Conservation (phyloP, 108 stramenopile genomes). For the Cyclotella sp. region DNA sequence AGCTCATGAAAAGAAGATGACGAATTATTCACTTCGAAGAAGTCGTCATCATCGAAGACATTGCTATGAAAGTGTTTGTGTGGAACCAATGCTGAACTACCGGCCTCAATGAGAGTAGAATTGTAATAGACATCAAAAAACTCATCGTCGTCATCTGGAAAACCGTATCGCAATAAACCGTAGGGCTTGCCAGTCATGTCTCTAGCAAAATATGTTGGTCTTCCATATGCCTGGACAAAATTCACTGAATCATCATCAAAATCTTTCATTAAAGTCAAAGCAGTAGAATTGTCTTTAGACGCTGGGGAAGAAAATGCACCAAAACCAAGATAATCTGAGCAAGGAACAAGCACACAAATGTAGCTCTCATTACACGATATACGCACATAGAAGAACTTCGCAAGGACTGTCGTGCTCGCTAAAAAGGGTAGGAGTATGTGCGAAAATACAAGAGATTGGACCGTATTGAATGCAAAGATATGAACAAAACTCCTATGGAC, state of each 20-base stretch:
- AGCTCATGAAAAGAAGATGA: constrained; percentile 27
- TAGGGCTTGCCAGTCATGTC: constrained; percentile 38
- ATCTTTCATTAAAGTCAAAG: neutral
- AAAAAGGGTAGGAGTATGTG: neutral
- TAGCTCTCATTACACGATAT: too few species aligned
- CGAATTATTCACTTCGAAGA: constrained; percentile 32
- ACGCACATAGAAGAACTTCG: neutral
- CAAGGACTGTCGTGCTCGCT: constrained; percentile 1
- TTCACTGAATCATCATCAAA: constrained; percentile 14
- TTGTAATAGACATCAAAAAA: constrained; percentile 15
- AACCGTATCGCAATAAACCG: constrained; percentile 32
- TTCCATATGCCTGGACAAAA: constrained; percentile 41
- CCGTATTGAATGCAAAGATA: too few species aligned
- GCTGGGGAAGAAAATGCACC: neutral
- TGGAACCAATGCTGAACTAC: neutral
- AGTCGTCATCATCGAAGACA: constrained; percentile 40
- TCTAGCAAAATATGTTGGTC: constrained; percentile 20
- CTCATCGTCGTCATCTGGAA: constrained; percentile 21
- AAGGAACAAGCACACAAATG: too few species aligned
- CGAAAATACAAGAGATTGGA: neutral
- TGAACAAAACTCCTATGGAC: too few species aligned
- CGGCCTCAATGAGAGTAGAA: constrained; percentile 2
- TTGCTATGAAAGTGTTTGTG: constrained; percentile 20
- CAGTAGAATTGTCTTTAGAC: neutral
- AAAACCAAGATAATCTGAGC: too few species aligned